Conservation (phyloP, 129 eudicot species). For the Arctium lappa region DNA sequence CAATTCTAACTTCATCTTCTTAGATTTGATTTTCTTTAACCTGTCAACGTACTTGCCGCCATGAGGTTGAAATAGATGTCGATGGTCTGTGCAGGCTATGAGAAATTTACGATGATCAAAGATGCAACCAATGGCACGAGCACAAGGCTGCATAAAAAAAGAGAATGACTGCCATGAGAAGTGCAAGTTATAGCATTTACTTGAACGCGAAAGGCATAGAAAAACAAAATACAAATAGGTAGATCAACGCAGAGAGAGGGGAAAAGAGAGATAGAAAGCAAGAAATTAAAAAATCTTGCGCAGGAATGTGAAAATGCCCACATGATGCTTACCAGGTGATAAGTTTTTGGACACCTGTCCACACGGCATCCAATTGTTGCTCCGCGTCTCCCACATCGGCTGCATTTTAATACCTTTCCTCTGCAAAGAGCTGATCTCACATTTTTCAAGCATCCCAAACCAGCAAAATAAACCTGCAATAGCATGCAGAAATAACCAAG, state of each 20-base stretch:
- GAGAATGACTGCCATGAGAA: background rate
- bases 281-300: background rate
- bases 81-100: slow-evolving; percentile 96
- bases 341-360: slow-evolving; percentile 96
- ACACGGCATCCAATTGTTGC: slow-evolving; percentile 99
- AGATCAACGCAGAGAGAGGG: background rate
- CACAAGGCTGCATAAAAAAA: slow-evolving; percentile 75
- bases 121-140: slow-evolving; percentile 81
- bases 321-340: slow-evolving; percentile 73
- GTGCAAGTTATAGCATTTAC: background rate
- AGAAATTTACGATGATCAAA: slow-evolving; percentile 98
- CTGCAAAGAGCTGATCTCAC: slow-evolving; percentile 95
- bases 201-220: background rate
- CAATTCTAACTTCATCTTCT: slow-evolving; percentile 70
- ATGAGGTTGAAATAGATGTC: slow-evolving; percentile 81
- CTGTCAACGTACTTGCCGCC: slow-evolving; percentile 44
- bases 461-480: slow-evolving; percentile 96
- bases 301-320: background rate
- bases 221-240: background rate
- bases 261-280: background rate
- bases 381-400: slow-evolving; percentile 90
- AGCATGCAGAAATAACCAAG: slow-evolving; percentile 19
- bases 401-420: slow-evolving; percentile 90
- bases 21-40: slow-evolving; percentile 74
- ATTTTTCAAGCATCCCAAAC: slow-evolving; percentile 92